These are phyloP conservation scores for Leccinum obscurum DNA, from an alignment of 768 basidiomycete genomes.

Conservation along the genomic window DNA sequence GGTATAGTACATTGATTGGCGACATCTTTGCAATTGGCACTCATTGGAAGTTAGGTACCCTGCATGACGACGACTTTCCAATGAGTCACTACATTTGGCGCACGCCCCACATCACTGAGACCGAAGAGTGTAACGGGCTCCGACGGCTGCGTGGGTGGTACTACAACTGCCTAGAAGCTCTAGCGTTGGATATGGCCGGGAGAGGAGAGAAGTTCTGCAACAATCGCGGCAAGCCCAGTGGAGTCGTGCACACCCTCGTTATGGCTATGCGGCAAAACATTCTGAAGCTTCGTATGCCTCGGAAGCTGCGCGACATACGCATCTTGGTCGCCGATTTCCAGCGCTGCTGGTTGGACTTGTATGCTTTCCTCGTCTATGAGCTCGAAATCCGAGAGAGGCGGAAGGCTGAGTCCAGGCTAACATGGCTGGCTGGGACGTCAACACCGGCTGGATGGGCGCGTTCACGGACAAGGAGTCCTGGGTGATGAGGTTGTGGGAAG, in stretches of 20 bases:
- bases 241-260: neutral
- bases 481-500: neutral
- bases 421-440: neutral
- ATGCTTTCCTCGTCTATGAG: neutral
- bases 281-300: neutral
- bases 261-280: neutral
- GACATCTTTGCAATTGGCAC: neutral
- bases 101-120: neutral
- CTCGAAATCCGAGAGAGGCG: neutral
- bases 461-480: neutral
- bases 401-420: neutral
- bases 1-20: neutral
- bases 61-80: neutral
- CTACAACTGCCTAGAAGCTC: neutral
- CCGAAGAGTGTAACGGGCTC: neutral
- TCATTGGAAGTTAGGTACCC: neutral
- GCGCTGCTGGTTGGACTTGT: neutral
- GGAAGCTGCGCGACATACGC: neutral
- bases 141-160: neutral
- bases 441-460: neutral
- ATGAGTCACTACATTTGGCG: neutral
- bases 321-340: neutral
- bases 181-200: neutral
- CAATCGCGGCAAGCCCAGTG: neutral
- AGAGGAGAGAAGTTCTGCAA: neutral